A percentile compares a stretch with the other conserved stretches of the same genome.
phyloP scores from a whole-genome alignment of 1,139 yeast species.

The Blastobotrys raffinosifermentans region DNA sequence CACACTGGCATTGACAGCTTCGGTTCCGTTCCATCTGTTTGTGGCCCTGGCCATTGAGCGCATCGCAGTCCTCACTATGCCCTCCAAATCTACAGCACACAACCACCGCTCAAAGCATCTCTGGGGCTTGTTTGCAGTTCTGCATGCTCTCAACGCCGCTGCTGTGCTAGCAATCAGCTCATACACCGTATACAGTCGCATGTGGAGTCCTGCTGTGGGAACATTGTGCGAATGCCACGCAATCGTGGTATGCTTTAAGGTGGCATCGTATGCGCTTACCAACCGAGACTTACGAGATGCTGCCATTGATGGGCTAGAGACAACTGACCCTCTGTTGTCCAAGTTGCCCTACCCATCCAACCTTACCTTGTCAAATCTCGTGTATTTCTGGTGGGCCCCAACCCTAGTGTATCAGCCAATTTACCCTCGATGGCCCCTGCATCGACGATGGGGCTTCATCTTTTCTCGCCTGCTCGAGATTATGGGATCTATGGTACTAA shows the following conservation, averaged over 20 bases:
- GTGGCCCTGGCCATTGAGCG: conserved; percentile 35
- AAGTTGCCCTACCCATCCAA: conserved; percentile 36
- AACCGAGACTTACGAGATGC: conserved; percentile 40
- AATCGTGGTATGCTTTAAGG: conserved; percentile 37
- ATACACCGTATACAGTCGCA: conserved; percentile 29
- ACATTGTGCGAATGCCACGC: conserved; percentile 39
- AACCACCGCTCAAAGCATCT: conserved; percentile 21
- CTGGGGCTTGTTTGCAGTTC: conserved; percentile 31
- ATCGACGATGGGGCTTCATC: conserved; percentile 32
- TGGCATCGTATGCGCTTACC: conserved; percentile 40
- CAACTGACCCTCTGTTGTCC: background rate
- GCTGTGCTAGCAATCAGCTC: conserved; percentile 31
- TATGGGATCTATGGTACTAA: conserved; percentile 26
- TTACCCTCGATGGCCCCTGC: conserved; percentile 34
- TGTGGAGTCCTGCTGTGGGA: conserved; percentile 41
- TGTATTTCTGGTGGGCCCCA: conserved; percentile 42
- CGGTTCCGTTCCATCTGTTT: conserved; percentile 35
- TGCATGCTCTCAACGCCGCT: conserved; percentile 34
- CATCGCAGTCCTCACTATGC: conserved; percentile 14
- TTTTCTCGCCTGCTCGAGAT: conserved; percentile 35
- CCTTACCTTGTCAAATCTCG: conserved; percentile 32
- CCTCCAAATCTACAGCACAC: conserved; percentile 7
- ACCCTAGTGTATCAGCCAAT: conserved; percentile 44
- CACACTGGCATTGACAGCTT: conserved; percentile 24
- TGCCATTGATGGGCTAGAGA: conserved; percentile 24